Conservation (phyloP, 108 stramenopile species). For the Pseudonitzschia multiseries region DNA sequence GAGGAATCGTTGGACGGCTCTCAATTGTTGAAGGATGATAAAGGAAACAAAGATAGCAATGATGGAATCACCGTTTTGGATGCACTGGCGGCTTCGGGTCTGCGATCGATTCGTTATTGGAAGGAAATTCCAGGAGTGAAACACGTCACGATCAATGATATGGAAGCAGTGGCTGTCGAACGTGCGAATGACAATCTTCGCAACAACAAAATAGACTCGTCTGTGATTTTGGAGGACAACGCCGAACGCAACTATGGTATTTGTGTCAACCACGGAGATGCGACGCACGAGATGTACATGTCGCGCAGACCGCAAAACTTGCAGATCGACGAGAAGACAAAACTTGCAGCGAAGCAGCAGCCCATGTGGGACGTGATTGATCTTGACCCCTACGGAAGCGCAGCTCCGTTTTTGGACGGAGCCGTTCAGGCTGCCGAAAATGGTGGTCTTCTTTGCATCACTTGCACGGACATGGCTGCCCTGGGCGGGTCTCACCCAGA, state of each 20-base stretch:
- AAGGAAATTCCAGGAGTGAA: conserved; percentile 92
- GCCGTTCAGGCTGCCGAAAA: conserved; percentile 89
- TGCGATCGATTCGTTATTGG: conserved; percentile 95
- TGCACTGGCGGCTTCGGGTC: conserved; percentile 95
- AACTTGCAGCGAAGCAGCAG: conserved; percentile 37
- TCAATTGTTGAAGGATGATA: conserved; percentile 11
- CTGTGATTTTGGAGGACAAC: conserved; percentile 58
- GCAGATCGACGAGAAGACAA: conserved; percentile 26
- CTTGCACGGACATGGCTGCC: conserved; percentile 98
- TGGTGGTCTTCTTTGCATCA: conserved; percentile 94
- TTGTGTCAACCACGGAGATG: conserved; percentile 72
- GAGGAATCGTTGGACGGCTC: conserved; percentile 24
- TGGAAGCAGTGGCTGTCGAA: conserved; percentile 81
- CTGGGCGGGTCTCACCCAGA: conserved; percentile 93
- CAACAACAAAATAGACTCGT: conserved; percentile 69
- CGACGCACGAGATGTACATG: conserved; percentile 80
- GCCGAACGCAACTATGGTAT: conserved; percentile 71
- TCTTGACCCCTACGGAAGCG: conserved; percentile 98
- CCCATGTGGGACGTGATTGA: conserved; percentile 93
- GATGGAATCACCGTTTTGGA: conserved; percentile 91
- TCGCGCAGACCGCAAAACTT: conserved; percentile 54
- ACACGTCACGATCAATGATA: conserved; percentile 90
- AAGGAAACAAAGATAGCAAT: conserved; percentile 16
- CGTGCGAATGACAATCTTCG: conserved; percentile 70
- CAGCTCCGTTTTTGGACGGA: conserved; percentile 94